Evolutionary conservation across 345 rosid species (phyloP).

Genomic region (Lepidium sativum): DNA sequence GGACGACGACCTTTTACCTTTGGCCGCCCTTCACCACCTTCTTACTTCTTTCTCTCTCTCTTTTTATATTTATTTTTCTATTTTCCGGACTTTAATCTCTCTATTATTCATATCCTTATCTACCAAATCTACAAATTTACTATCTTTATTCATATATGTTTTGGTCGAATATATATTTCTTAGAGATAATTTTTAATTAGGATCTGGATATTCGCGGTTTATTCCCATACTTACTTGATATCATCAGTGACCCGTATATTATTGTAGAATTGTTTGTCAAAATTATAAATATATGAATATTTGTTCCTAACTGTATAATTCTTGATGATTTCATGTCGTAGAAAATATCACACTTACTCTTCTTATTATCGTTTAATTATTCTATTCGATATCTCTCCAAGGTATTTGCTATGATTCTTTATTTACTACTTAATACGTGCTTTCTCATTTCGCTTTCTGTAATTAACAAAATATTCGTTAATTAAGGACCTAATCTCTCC

Average conservation of each 20-base stretch:
- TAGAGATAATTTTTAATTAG: no score
- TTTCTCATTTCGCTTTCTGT: conserved; percentile 3
- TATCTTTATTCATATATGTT: no score
- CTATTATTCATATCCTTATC: no score
- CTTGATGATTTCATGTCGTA: neutral
- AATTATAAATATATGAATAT: no score
- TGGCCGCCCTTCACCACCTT: conserved; percentile 21
- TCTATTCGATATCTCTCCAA: neutral
- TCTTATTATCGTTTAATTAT: neutral
- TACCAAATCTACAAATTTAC: no score
- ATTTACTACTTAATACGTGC: neutral
- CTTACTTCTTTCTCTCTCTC: neutral
- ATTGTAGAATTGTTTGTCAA: no score
- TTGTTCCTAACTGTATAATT: neutral
- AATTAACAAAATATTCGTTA: conserved; percentile 1
- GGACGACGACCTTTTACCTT: conserved; percentile 19
- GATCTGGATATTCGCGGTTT: no score
- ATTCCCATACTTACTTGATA: no score
- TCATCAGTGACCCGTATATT: no score
- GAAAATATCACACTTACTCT: neutral
- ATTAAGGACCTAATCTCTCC: conserved; percentile 6
- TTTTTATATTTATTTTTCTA: neutral
- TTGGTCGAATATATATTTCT: no score
- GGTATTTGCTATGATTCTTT: neutral
- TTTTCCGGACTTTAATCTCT: no score